A percentile compares a stretch with the other conserved stretches of the same genome.
phyloP scores from a whole-genome alignment of 306 rosid species.

The Cyamopsis tetragonoloba region DNA sequence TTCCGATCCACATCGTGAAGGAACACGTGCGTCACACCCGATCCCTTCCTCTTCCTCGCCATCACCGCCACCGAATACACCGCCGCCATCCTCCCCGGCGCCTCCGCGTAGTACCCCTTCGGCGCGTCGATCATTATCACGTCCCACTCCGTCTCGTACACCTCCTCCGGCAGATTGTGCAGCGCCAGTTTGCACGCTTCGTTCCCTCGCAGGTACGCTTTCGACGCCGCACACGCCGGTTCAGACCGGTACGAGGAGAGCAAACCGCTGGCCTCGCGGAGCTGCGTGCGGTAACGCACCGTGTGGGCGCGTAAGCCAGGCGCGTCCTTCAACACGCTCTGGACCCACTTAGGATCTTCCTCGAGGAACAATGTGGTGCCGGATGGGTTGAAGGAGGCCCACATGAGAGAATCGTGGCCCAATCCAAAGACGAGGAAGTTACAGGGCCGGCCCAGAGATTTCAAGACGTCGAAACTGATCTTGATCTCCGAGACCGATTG shows the following conservation, averaged over 20 bases:
- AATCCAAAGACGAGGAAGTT: conserved; percentile 85
- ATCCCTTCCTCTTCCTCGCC: conserved; percentile 63
- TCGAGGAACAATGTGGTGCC: conserved; percentile 83
- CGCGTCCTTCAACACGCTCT: conserved; percentile 54
- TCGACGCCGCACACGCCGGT: conserved; percentile 41
- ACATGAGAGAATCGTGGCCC: conserved; percentile 93
- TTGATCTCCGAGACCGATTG: conserved; percentile 66
- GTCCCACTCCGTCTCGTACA: conserved; percentile 86
- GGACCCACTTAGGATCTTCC: conserved; percentile 90
- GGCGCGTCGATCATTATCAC: conserved; percentile 94
- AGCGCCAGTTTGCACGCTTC: conserved; percentile 60
- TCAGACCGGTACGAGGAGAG: conserved; percentile 40
- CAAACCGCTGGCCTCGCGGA: conserved; percentile 49
- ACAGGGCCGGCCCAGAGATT: conserved; percentile 47
- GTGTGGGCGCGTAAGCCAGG: conserved; percentile 63
- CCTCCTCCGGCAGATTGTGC: conserved; percentile 57
- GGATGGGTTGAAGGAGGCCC: conserved; percentile 79
- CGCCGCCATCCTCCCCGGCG: conserved; percentile 90
- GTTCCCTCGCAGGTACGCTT: conserved; percentile 53
- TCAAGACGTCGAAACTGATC: conserved; percentile 58
- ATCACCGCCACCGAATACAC: conserved; percentile 87
- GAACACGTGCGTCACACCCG: conserved; percentile 82
- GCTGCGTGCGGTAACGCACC: conserved; percentile 64
- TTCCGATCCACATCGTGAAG: conserved; percentile 81
- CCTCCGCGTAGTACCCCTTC: conserved; percentile 68